A percentile compares a stretch with the other conserved stretches of the same genome.
Conservation (phyloP, 257 asterid genomes). For the Henckelia pumila region DNA sequence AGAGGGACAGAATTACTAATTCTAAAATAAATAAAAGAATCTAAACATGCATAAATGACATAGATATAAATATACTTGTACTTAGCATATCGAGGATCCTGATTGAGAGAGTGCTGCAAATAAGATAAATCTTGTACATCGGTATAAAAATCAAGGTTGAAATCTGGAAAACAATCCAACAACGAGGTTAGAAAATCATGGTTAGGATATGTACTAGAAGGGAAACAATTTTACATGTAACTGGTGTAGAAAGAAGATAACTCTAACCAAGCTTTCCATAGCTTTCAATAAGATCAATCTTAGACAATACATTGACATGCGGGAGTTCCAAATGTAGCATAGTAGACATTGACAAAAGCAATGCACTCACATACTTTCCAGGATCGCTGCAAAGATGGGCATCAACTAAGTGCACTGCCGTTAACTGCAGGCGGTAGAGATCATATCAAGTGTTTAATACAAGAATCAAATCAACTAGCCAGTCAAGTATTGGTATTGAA, state of each 20-base stretch:
- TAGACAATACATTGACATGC: constrained; percentile 90
- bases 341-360: constrained; percentile 84
- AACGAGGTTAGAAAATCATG: constrained; percentile 19
- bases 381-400: constrained; percentile 98
- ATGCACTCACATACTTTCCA: constrained; percentile 89
- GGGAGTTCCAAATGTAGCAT: constrained; percentile 97
- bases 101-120: constrained; percentile 74
- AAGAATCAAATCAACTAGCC: constrained; percentile 1
- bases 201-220: constrained; percentile 19
- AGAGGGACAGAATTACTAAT: background rate
- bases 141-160: constrained; percentile 95
- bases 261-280: constrained; percentile 82
- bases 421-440: constrained; percentile 55
- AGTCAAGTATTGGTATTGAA: constrained; percentile 12
- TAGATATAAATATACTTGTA: constrained; percentile 46
- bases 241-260: constrained; percentile 16
- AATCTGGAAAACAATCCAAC: constrained; percentile 53
- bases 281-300: constrained; percentile 91
- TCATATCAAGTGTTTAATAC: constrained; percentile 8
- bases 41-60: constrained; percentile 9
- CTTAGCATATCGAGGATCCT: constrained; percentile 89
- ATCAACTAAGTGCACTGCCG: constrained; percentile 93
- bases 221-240: constrained; percentile 13
- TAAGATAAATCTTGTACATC: constrained; percentile 87
- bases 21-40: background rate